Base-by-base conservation (phyloP, 495 filamentous ascomycete genomes). In the Lophiotrema nucula region DNA sequence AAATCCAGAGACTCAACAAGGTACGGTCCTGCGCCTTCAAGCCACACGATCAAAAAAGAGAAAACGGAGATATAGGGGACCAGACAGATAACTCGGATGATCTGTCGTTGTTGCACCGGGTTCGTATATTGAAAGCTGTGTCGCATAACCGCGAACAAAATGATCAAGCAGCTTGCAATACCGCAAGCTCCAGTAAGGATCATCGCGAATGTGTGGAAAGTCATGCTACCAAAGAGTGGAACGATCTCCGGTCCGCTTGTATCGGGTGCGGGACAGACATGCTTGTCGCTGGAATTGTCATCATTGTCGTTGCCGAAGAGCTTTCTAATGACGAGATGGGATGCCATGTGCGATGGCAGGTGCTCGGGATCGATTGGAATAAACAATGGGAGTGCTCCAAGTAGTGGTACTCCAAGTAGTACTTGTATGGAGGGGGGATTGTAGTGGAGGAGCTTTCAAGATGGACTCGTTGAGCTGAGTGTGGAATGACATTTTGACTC, bases 71-170 rank as follows among this genome's bases (percentile, higher is more conserved):
- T 43, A 48, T 53, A 64, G 11, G 60, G 60, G 10, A 64, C 26
- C 1, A 64, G 48, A n/a, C 38, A 33, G 22, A 58, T 18, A 16
- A 64, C 56, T 26, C 60, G 60, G 8, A 64, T 58, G 38, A 64
- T 45, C 41, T 64, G 60, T n/a, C 60, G 60, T 46, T 64, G 60
- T 28, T 64, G 47, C 2, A 54, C 27, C 6, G 60, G 60, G 28
- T 42, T 49, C n/a, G 60, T 53, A 42, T 64, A 64, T 21, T 64
- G 37, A 0, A 22, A 35, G n/a, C 54, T 54, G 35, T 64, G 60
- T 22, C 42, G 45, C 5, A 44, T n/a, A 24, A 58, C 28, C 31
- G 52, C 16, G 28, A n/a, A 11, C 13, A 58, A 25, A 12, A 22
- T 6, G 18, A 57, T 38, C 21, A 64, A 41, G 5, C 38, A 4